phyloP scores from a whole-genome alignment of 1,139 yeast species.

The Kodamaea plutei region DNA sequence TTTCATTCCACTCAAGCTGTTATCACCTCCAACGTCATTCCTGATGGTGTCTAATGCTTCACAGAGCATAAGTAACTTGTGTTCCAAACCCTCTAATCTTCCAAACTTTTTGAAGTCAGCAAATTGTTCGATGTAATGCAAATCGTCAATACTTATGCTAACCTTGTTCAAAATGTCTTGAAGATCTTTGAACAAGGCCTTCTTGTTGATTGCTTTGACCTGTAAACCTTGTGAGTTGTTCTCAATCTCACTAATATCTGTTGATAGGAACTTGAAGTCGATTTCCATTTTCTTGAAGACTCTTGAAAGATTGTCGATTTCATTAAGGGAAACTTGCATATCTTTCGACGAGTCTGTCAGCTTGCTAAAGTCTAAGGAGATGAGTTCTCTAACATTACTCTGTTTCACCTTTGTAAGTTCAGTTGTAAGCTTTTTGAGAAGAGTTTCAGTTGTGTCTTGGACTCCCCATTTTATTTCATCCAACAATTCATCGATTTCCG shows the following conservation, averaged over 20 bases:
- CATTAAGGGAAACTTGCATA: constrained; percentile 45
- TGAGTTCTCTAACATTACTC: constrained; percentile 35
- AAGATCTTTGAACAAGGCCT: constrained; percentile 64
- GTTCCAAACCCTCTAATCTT: constrained; percentile 50
- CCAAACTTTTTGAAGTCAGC: constrained; percentile 47
- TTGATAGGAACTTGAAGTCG: constrained; percentile 44
- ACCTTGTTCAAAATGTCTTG: constrained; percentile 66
- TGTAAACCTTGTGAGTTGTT: constrained; percentile 78
- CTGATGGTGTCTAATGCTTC: constrained; percentile 61
- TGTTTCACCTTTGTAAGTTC: constrained; percentile 34
- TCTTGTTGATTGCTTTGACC: constrained; percentile 78
- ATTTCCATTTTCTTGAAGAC: constrained; percentile 44
- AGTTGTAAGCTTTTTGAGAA: constrained; percentile 53
- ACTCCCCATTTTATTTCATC: constrained; percentile 75
- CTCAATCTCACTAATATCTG: constrained; percentile 70
- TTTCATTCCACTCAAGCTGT: constrained; percentile 60
- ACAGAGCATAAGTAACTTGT: constrained; percentile 54
- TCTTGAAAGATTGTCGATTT: constrained; percentile 61
- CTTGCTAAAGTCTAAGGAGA: constrained; percentile 38
- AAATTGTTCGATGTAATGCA: constrained; percentile 45
- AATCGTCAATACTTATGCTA: constrained; percentile 54
- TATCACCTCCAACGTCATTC: constrained; percentile 35
- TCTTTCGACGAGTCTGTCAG: constrained; percentile 33
- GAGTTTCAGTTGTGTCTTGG: constrained; percentile 53
- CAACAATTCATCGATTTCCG: constrained; percentile 61